Conservation (phyloP, 345 rosid genomes). For the Boechera divaricarpa region DNA sequence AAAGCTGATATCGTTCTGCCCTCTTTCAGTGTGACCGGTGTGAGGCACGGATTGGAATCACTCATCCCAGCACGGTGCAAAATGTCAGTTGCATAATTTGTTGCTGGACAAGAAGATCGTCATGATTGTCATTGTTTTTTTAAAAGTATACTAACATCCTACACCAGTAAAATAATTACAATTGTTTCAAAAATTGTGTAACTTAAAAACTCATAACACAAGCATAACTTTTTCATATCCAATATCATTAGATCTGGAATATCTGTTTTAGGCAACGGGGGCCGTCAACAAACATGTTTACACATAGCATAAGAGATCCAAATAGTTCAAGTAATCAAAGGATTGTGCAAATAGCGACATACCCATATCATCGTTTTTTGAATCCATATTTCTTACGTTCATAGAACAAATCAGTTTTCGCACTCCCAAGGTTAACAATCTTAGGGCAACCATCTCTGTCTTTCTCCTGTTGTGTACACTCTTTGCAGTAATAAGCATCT, state of each 20-base stretch:
- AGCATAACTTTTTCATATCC: slow-evolving; percentile 19
- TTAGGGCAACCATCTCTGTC: slow-evolving; percentile 75
- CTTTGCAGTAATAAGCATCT: slow-evolving; percentile 77
- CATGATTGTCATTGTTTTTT: no score
- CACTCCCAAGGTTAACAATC: slow-evolving; percentile 71
- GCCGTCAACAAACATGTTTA: slow-evolving; percentile 22
- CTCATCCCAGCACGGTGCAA: no score
- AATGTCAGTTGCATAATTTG: no score
- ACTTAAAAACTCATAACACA: neutral
- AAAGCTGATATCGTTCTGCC: no score
- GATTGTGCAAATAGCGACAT: neutral
- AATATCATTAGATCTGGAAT: slow-evolving; percentile 16
- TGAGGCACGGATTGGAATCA: no score
- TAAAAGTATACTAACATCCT: no score
- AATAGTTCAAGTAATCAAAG: slow-evolving; percentile 36
- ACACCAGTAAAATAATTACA: no score
- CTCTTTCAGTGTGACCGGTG: no score
- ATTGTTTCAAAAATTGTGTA: neutral
- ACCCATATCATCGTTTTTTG: slow-evolving; percentile 49
- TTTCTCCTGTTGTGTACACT: slow-evolving; percentile 78
- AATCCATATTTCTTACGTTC: slow-evolving; percentile 74
- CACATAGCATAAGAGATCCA: slow-evolving; percentile 25
- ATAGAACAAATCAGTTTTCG: slow-evolving; percentile 67
- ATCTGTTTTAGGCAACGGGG: slow-evolving; percentile 4
- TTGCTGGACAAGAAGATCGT: no score